phyloP scores from a whole-genome alignment of 345 rosid genomes.

The Salix caprea region DNA sequence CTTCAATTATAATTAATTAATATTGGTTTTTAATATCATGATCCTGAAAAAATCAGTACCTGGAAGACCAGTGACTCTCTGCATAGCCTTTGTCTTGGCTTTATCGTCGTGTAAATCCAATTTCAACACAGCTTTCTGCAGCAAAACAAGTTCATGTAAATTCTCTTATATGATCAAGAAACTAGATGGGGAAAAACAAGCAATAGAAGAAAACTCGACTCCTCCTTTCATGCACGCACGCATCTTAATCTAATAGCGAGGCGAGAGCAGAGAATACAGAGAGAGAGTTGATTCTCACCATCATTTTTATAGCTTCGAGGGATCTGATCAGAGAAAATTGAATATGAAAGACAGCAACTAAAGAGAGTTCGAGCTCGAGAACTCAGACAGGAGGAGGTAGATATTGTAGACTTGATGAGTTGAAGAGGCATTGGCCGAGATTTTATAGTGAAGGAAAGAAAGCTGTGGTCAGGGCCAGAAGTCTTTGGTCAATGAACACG shows the following conservation, averaged over 20 bases:
- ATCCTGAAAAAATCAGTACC: too few relatives aligned
- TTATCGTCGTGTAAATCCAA: too few relatives aligned
- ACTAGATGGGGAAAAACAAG: too few relatives aligned
- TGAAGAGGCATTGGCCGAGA: neutral
- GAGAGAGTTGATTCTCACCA: neutral
- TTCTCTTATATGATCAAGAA: too few relatives aligned
- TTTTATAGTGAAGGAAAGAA: neutral
- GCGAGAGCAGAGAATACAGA: neutral
- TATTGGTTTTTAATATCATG: too few relatives aligned
- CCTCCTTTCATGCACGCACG: neutral
- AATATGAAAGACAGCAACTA: neutral
- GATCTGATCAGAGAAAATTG: neutral
- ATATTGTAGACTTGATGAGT: neutral
- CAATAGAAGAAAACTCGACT: neutral
- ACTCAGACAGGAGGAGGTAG: neutral
- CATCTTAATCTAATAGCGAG: neutral
- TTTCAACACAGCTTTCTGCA: too few relatives aligned
- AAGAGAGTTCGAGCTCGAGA: neutral
- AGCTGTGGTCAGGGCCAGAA: neutral
- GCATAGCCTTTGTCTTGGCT: too few relatives aligned
- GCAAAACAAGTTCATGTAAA: too few relatives aligned
- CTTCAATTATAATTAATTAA: too few relatives aligned
- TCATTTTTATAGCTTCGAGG: neutral
- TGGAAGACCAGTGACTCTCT: too few relatives aligned
- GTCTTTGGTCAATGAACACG: neutral